phyloP scores from a whole-genome alignment of 345 rosid genomes.

The Microcos paniculata region DNA sequence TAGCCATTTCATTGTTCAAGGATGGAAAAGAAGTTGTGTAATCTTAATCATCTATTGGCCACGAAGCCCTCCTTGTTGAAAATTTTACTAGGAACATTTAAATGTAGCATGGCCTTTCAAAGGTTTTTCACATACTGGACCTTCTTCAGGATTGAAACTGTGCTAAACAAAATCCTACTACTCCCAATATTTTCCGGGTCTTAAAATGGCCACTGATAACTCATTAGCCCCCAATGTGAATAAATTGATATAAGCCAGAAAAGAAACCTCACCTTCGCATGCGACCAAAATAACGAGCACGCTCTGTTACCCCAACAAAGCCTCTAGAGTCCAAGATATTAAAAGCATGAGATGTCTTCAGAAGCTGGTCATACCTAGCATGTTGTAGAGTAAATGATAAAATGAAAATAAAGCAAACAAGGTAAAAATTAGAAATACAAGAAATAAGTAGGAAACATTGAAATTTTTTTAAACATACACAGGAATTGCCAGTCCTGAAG shows the following conservation, averaged over 20 bases:
- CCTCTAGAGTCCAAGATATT: slow-evolving; percentile 92
- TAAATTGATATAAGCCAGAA: slow-evolving; percentile 3
- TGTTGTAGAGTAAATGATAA: slow-evolving; percentile 46
- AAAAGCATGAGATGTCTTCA: slow-evolving; percentile 94
- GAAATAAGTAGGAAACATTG: slow-evolving; percentile 5
- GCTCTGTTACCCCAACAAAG: slow-evolving; percentile 93
- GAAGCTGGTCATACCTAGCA: slow-evolving; percentile 99
- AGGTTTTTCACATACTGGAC: neutral
- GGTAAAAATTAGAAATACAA: slow-evolving; percentile 10
- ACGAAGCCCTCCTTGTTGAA: neutral
- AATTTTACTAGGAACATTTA: neutral
- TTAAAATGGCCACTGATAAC: neutral
- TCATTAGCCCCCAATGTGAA: neutral
- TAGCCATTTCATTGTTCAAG: slow-evolving; percentile 16
- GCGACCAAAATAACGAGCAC: slow-evolving; percentile 96
- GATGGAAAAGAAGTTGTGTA: neutral
- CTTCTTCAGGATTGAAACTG: neutral
- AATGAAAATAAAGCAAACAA: slow-evolving; percentile 26
- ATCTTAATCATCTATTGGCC: neutral
- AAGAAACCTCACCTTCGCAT: slow-evolving; percentile 79
- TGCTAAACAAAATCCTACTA: neutral
- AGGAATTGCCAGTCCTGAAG: slow-evolving; percentile 83
- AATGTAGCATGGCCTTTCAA: neutral
- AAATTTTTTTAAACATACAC: slow-evolving; percentile 60
- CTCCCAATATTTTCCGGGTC: neutral